Base-by-base conservation (phyloP, 2,329 filamentous ascomycete species). In the Orbilia javanica region DNA sequence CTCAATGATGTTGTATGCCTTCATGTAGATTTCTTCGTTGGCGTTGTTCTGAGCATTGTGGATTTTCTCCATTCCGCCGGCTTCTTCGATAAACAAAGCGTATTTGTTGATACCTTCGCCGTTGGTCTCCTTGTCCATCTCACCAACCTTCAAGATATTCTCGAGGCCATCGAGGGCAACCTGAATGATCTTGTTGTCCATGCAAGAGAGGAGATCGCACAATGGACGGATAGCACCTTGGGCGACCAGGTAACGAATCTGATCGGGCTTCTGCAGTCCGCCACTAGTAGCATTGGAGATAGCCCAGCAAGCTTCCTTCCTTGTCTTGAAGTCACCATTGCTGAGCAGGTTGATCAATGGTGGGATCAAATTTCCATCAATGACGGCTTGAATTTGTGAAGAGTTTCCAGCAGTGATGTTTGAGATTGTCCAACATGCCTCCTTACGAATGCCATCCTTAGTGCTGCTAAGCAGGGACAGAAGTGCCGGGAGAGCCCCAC, bases 11-110 rank as follows among this genome's bases (percentile, higher is more conserved):
- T 97, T 98, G 89, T 98, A 99, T 0, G 96, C 96, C 90, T 99
- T 99, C 95, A 99, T 98, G 89, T 99, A 99, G 82, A 99, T 99
- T 86, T 99, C 96, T 87, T 99, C 96, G 86, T 99, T 99, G 87
- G 95, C 95, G 83, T 99, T 99, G 88, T 96, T 97, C 88, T 99
- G 96, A 89, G 96, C 98, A 82, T 98, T 95, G 86, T 99, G 96
- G 82, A 99, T 98, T 91, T 98, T 98, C 88, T 98, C 96, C 96
- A 99, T 99, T 81, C 96, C 96, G 83, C 94, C 93, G 81, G 94
- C 97, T 86, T 99, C 96, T 86, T 99, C 96, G 81, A 99, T 99
- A 86, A 97, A 98, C 80, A 99, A 89, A 55, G 96, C 96, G 83
- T 97, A 99, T 81, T 93, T 92, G 90, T 99, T 99, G 87, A 99